Percentiles rank a stretch among this genome's conserved stretches.
phyloP scores from a whole-genome alignment of 2,329 filamentous ascomycete species.

The Exophiala phaeomuriformis region DNA sequence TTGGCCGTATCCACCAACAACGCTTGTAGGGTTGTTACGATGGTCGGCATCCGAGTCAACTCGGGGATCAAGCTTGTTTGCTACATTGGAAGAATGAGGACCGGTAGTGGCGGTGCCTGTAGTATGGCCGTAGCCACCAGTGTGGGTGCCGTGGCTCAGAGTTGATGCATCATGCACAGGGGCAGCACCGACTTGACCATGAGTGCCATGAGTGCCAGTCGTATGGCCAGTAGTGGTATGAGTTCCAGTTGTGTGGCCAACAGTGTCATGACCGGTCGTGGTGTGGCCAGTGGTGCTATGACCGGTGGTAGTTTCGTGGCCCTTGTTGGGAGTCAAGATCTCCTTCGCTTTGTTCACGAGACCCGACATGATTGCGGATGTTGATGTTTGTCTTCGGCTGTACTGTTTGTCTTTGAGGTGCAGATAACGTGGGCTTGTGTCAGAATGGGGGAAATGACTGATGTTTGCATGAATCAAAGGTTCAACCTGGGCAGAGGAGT shows the following conservation, averaged over 20 bases:
- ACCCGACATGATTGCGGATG: constrained; percentile 37
- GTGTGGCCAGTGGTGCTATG: constrained; percentile 2
- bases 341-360: constrained; percentile 46
- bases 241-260: background rate
- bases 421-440: background rate
- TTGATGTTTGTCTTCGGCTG: background rate
- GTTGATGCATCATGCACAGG: constrained; percentile 21
- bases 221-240: constrained; percentile 37
- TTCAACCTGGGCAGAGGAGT: background rate
- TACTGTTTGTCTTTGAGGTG: background rate
- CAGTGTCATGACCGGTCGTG: background rate
- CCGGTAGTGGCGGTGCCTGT: constrained; percentile 26
- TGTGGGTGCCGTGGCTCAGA: constrained; percentile 32
- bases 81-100: constrained; percentile 34
- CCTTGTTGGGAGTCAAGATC: constrained; percentile 33
- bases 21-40: constrained; percentile 15
- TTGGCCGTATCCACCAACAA: constrained; percentile 13
- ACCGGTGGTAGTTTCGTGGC: constrained; percentile 21
- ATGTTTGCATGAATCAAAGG: background rate
- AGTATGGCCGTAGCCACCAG: background rate
- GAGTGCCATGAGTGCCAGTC: constrained; percentile 27
- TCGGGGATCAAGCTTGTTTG: constrained; percentile 37
- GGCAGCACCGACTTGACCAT: background rate
- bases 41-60: constrained; percentile 32
- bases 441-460: background rate